Conservation (phyloP, 2,329 filamentous ascomycete genomes). For the Microsporum canis region DNA sequence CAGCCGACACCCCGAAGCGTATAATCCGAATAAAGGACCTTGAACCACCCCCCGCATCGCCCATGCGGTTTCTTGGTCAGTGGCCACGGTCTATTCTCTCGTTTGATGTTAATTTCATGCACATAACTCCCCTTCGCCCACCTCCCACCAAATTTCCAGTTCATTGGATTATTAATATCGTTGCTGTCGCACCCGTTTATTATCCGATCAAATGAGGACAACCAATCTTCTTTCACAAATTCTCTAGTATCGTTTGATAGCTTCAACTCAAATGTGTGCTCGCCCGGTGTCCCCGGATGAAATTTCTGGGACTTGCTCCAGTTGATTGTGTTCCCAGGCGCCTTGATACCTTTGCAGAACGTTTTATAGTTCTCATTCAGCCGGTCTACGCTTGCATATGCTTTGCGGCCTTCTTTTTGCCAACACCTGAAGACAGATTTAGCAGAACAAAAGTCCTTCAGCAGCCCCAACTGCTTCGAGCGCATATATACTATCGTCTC, state of each 20-base stretch:
- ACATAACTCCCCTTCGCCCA: conserved; percentile 18
- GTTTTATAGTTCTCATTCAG: conserved; percentile 21
- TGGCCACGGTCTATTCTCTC: conserved; percentile 18
- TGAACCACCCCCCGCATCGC: conserved; percentile 17
- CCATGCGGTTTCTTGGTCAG: conserved; percentile 15
- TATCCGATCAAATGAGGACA: conserved; percentile 13
- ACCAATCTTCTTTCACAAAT: conserved; percentile 13
- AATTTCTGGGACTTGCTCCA: conserved; percentile 14
- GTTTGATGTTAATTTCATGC: conserved; percentile 16
- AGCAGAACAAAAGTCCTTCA: conserved; percentile 10
- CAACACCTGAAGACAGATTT: conserved; percentile 21
- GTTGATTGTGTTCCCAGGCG: conserved; percentile 4
- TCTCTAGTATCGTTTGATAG: conserved; percentile 7
- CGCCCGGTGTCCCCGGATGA: conserved; percentile 20
- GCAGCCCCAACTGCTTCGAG: conserved; percentile 15
- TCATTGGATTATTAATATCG: conserved; percentile 21
- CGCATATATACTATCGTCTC: conserved; percentile 16
- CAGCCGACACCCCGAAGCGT: conserved; percentile 19
- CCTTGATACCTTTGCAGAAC: conserved; percentile 20
- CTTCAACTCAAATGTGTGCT: conserved; percentile 16
- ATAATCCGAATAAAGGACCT: conserved; percentile 14
- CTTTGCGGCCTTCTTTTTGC: conserved; percentile 17
- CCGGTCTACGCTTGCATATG: conserved; percentile 16
- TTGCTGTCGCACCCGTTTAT: conserved; percentile 23
- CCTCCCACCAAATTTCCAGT: conserved; percentile 21